These are phyloP conservation scores for Golubevia pallescens DNA, from an alignment of 1,284 basidiomycete species.

Conservation along the genomic window DNA sequence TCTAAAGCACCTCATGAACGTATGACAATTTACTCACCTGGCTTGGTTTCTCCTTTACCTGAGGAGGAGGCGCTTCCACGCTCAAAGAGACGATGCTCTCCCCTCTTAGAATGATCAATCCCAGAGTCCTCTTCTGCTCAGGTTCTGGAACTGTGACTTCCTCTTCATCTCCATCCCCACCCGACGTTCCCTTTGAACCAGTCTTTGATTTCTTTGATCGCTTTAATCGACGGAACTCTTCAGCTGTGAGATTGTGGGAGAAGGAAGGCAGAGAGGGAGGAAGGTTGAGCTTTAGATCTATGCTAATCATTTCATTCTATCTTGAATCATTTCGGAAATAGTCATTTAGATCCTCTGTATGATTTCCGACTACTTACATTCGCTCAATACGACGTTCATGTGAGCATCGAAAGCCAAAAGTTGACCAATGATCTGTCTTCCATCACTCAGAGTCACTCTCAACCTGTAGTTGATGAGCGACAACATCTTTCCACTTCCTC, in stretches of 20 bases:
- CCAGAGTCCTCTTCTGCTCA: constrained; percentile 60
- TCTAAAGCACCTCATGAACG: background rate
- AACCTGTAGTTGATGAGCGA: constrained; percentile 96
- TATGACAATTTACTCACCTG: constrained; percentile 10
- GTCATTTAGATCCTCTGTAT: too few species aligned
- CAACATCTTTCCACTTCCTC: constrained; percentile 87
- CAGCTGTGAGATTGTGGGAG: background rate
- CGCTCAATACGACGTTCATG: constrained; percentile 99
- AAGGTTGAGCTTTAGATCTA: too few species aligned
- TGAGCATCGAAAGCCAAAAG: constrained; percentile 99
- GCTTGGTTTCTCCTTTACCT: constrained; percentile 36
- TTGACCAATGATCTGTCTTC: constrained; percentile 91
- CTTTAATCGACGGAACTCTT: background rate
- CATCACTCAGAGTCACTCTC: constrained; percentile 97
- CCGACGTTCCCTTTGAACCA: too few species aligned
- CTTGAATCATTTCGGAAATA: too few species aligned
- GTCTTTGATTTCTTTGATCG: background rate
- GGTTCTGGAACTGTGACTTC: constrained; percentile 21
- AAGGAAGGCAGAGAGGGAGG: background rate
- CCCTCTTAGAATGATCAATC: constrained; percentile 55
- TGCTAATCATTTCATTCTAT: too few species aligned
- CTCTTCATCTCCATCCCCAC: background rate
- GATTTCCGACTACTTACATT: too few species aligned
- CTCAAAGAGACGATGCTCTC: constrained; percentile 59
- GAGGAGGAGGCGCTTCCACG: constrained; percentile 57